These are phyloP conservation scores for Pseudevernia furfuracea DNA, from an alignment of 495 filamentous ascomycete species.

Conservation along the genomic window DNA sequence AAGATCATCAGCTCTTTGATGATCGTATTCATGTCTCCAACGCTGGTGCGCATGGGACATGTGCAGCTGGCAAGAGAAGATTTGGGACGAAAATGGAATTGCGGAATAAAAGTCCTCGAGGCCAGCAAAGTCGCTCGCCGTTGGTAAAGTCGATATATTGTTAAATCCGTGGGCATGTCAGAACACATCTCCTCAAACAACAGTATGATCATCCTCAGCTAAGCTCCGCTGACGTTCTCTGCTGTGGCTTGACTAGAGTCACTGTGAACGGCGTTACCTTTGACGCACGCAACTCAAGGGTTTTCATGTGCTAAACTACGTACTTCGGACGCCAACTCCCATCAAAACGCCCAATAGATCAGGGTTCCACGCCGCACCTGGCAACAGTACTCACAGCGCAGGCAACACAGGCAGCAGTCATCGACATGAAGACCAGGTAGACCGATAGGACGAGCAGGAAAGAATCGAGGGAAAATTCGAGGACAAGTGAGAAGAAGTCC, in stretches of 20 bases:
- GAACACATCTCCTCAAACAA: neutral
- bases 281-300: no score
- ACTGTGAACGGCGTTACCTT: no score
- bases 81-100: neutral
- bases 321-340: no score
- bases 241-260: neutral
- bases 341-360: no score
- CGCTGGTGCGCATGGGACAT: neutral
- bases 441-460: no score
- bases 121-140: neutral
- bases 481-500: no score
- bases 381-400: no score
- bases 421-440: no score
- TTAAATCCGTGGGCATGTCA: neutral
- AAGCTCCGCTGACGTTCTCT: neutral
- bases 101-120: neutral
- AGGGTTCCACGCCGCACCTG: no score
- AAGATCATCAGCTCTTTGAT: neutral
- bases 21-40: neutral
- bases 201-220: neutral
- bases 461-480: no score
- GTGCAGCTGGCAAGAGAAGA: neutral
- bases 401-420: no score
- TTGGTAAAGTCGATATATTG: neutral
- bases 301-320: no score